Evolutionary conservation across 768 basidiomycete genomes (phyloP), one percentile per base, ranked within the genome.

Genomic region (Daedaleopsis sinensis): DNA sequence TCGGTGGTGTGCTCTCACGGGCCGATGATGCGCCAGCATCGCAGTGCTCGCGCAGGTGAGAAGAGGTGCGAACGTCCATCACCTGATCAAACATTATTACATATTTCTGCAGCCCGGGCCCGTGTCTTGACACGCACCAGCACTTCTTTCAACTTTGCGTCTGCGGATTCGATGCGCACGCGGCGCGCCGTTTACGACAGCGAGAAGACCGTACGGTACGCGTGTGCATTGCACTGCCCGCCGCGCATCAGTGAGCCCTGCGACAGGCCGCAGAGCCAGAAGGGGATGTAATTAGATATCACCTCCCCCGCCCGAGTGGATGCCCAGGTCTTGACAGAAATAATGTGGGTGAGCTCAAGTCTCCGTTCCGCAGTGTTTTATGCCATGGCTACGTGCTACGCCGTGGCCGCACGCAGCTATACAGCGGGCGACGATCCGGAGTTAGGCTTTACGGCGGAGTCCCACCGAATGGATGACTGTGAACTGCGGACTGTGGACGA

Each of bases 161-260:
- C 19, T 32, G 4, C 27, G 27, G 27, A 32, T 49, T 6, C 47
- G 47, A 32, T 49, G 21, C 47, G 47, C 24, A 9, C 19, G 47
- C 47, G 47, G 47, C 47, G 47, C 21, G 23, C 47, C 47, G 47
- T 49, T n/a, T 49, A 49, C 47, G 47, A 49, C 47, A 49, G 47
- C 23, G 47, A 49, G 47, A 49, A 32, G 27, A 32, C 27, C 27
- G 27, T 32, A 32, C 27, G n/a, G 7, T 32, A 32, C 27, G n/a
- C 27, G 27, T 32, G 7, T 7, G 27, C 27, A 32, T 7, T 32
- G 27, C 27, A 49, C 12, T 24, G 47, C 47, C 11, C 12, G 47
- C 11, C 12, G 47, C 19, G 23, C 21, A 24, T 4, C 19, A 23
- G 12, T 21, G 21, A 15, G 47, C 7, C 11, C 7, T 6, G 10